Evolutionary conservation across 306 rosid genomes (phyloP).

Genomic region (Chamaecrista fasciculata): DNA sequence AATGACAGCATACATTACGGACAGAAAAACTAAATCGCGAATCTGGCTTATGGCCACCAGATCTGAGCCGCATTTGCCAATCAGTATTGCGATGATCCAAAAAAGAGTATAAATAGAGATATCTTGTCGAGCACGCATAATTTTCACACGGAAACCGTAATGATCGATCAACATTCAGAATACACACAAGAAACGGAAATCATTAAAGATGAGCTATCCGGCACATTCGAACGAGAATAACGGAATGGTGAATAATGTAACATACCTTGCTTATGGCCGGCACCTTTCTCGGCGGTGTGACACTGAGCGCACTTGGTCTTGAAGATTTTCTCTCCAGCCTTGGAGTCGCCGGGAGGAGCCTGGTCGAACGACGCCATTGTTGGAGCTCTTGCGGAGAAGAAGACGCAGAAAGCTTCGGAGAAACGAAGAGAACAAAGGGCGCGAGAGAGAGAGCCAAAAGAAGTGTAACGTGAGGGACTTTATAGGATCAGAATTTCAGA

Average conservation of each 20-base stretch:
- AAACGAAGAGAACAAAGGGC: background rate
- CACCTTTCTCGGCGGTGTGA: slow-evolving; percentile 78
- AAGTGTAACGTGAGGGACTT: no score
- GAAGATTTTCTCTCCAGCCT: slow-evolving; percentile 77
- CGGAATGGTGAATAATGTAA: no score
- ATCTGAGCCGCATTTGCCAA: background rate
- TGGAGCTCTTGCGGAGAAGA: background rate
- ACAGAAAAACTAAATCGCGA: background rate
- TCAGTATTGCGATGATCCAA: slow-evolving; percentile 15
- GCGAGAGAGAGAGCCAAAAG: no score
- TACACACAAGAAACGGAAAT: no score
- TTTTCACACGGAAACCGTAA: background rate
- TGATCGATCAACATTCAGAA: background rate
- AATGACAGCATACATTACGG: no score
- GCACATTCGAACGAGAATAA: no score
- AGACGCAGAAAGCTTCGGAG: background rate
- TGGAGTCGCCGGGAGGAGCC: slow-evolving; percentile 71
- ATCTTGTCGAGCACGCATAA: background rate
- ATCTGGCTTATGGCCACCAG: background rate
- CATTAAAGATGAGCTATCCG: no score
- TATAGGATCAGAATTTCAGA: no score
- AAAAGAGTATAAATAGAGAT: background rate
- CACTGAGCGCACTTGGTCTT: slow-evolving; percentile 88
- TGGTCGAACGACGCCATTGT: slow-evolving; percentile 70
- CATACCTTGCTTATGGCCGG: slow-evolving; percentile 90